Conservation (phyloP, 495 filamentous ascomycete species). For the Terfezia claveryi region DNA sequence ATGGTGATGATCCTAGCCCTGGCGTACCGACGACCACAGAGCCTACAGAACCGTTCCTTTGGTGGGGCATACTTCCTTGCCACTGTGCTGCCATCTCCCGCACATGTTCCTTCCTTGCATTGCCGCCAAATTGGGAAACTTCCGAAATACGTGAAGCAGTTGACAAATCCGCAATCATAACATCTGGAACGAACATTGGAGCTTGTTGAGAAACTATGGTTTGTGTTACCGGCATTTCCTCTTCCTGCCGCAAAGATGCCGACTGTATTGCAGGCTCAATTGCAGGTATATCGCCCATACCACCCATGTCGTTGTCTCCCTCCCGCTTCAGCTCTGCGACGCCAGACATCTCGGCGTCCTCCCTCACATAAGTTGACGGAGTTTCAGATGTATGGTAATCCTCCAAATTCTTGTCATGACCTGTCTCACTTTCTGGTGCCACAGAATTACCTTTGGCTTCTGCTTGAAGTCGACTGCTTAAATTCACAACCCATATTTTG, state of each 20-base stretch:
- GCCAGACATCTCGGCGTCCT: not conserved
- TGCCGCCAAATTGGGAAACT: not conserved
- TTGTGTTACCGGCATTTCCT: not conserved
- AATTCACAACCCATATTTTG: conserved; percentile 3
- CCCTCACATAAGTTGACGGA: not conserved
- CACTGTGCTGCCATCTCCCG: not conserved
- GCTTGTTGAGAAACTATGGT: not conserved
- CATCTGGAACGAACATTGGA: not conserved
- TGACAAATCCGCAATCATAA: not conserved
- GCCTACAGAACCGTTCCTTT: not conserved
- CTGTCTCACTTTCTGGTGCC: conserved; percentile 1
- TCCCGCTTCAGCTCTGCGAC: not conserved
- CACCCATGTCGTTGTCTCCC: not conserved
- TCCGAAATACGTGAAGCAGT: not conserved
- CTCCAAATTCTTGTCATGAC: not conserved
- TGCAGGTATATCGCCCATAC: not conserved
- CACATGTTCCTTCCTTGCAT: not conserved
- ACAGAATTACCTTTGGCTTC: conserved; percentile 3
- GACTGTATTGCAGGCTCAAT: too few species aligned
- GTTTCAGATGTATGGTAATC: not conserved
- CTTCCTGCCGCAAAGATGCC: not conserved
- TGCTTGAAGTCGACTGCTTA: conserved; percentile 6
- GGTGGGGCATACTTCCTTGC: not conserved
- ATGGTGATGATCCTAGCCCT: not conserved
- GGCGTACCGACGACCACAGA: not conserved